Conservation (phyloP, 75 land plant species). For the Picea glauca region DNA sequence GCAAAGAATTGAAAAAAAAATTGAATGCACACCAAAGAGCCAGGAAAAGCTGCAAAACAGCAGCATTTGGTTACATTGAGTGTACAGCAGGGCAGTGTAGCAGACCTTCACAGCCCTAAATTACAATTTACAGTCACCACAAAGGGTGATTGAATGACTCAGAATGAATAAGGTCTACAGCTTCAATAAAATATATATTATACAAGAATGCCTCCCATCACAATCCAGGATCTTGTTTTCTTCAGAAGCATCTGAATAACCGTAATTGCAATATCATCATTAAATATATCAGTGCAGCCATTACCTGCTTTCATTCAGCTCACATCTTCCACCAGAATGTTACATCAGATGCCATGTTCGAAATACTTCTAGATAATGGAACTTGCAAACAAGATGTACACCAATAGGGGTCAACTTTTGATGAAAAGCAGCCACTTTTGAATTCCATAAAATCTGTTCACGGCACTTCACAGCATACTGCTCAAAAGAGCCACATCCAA, state of each 20-base stretch:
- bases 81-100: constrained; percentile 8
- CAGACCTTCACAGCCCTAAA: constrained; percentile 6
- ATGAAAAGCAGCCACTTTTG: neutral
- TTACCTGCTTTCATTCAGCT: neutral
- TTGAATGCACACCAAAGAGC: constrained; percentile 6
- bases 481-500: neutral
- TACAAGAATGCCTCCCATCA: constrained; percentile 11
- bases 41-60: neutral
- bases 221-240: neutral
- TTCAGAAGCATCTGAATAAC: neutral
- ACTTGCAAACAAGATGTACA: constrained; percentile 7
- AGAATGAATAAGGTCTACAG: neutral
- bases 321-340: neutral
- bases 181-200: constrained; percentile 1
- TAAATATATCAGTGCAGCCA: neutral
- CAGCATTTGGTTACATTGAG: constrained; percentile 5
- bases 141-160: constrained; percentile 7
- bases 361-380: neutral
- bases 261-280: neutral
- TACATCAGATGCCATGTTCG: neutral
- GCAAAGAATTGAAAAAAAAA: constrained; percentile 1
- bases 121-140: constrained; percentile 16
- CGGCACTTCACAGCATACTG: neutral
- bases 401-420: neutral
- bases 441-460: neutral